Conservation (phyloP, 306 rosid species). For the Sicyos edulis region DNA sequence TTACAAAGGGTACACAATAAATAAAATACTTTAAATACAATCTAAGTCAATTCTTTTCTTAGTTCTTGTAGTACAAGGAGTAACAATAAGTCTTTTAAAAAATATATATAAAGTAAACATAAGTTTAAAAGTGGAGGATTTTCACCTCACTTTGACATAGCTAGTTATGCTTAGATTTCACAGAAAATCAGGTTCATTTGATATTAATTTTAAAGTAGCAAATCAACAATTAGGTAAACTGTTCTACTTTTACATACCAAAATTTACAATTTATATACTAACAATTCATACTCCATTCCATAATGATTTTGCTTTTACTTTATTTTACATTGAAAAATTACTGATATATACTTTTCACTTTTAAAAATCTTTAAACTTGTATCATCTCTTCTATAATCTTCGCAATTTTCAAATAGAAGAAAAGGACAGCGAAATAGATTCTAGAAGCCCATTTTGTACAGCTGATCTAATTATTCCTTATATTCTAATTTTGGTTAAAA, state of each 20-base stretch:
- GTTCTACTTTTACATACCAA: neutral
- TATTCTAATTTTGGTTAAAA: too few relatives aligned
- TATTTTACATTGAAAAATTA: too few relatives aligned
- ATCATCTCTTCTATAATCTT: neutral
- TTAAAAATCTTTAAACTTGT: neutral
- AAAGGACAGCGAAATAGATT: neutral
- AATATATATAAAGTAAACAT: neutral
- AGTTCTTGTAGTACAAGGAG: neutral
- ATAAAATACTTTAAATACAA: too few relatives aligned
- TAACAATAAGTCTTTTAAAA: neutral
- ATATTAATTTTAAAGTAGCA: neutral
- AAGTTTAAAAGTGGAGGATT: neutral
- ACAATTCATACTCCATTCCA: neutral
- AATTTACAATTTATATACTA: neutral
- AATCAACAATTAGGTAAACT: neutral
- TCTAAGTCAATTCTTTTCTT: neutral
- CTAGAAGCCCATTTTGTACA: neutral
- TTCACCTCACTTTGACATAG: neutral
- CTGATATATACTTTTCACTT: too few relatives aligned
- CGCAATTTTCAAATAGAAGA: neutral
- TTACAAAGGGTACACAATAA: too few relatives aligned
- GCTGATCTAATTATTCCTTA: neutral
- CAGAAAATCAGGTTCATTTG: neutral
- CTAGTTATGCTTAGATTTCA: neutral
- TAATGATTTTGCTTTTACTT: neutral